Conservation (phyloP, 2,329 filamentous ascomycete genomes). For the Hysterium pulicare region DNA sequence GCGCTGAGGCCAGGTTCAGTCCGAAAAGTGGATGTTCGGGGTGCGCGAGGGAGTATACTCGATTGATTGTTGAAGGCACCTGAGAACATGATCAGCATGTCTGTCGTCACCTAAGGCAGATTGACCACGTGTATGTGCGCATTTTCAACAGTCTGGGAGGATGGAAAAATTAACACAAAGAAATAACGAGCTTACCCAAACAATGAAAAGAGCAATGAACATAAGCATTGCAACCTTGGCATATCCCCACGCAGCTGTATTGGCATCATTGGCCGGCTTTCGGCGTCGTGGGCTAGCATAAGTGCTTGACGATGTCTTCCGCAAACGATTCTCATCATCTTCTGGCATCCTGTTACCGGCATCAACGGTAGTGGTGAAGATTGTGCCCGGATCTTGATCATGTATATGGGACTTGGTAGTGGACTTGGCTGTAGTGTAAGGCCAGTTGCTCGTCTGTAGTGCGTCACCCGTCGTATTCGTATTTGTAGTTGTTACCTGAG, state of each 20-base stretch:
- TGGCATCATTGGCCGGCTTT: slow-evolving; percentile 47
- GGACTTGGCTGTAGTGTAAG: background rate
- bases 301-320: slow-evolving; percentile 4
- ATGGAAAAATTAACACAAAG: background rate
- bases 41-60: slow-evolving; percentile 67
- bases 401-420: background rate
- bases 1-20: slow-evolving; percentile 67
- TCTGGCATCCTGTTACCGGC: slow-evolving; percentile 2
- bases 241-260: slow-evolving; percentile 62
- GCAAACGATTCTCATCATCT: slow-evolving; percentile 3
- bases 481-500: background rate
- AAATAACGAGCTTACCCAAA: slow-evolving; percentile 51
- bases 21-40: slow-evolving; percentile 45
- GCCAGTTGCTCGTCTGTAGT: background rate
- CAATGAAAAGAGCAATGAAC: slow-evolving; percentile 67
- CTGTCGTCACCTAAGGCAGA: too few relatives aligned
- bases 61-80: slow-evolving; percentile 71
- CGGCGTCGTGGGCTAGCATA: slow-evolving; percentile 6
- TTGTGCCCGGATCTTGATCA: background rate
- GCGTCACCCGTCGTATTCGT: background rate
- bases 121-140: background rate
- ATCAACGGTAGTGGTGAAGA: slow-evolving; percentile 7
- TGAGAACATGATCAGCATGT: slow-evolving; percentile 7
- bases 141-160: background rate
- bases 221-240: slow-evolving; percentile 69